Conservation (phyloP, 192 early-diverging fungal genomes). For the Mortierella antarctica region DNA sequence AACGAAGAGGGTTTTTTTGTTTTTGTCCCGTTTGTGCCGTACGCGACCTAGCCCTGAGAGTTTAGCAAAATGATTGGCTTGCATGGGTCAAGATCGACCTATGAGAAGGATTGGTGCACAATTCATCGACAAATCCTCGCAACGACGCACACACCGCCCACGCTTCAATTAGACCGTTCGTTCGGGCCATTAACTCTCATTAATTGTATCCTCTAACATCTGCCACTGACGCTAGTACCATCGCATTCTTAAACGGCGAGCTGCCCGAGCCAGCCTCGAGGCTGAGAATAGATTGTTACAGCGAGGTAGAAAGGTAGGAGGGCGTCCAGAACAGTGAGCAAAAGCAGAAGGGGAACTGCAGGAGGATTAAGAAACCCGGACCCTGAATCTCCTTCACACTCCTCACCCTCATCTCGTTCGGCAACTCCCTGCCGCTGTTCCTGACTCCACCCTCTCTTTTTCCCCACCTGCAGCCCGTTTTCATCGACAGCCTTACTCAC, state of each 20-base stretch:
- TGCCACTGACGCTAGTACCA: slow-evolving; percentile 71
- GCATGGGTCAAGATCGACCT: slow-evolving; percentile 1
- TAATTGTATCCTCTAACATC: neutral
- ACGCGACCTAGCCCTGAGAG: slow-evolving; percentile 2
- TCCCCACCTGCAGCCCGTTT: too few relatives aligned
- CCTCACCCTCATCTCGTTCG: neutral
- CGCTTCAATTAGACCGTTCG: neutral
- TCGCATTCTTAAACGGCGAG: slow-evolving; percentile 93
- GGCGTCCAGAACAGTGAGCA: neutral
- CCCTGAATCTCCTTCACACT: too few relatives aligned
- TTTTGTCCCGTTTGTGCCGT: neutral
- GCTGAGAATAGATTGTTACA: slow-evolving; percentile 77
- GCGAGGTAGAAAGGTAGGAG: slow-evolving; percentile 63
- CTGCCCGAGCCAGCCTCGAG: slow-evolving; percentile 85
- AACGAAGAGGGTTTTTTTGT: too few relatives aligned
- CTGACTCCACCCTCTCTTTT: neutral
- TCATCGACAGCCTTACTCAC: neutral
- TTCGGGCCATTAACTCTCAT: neutral
- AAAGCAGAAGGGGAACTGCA: too few relatives aligned
- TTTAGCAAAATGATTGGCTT: slow-evolving; percentile 33
- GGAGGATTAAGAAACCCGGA: too few relatives aligned
- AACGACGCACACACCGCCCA: neutral
- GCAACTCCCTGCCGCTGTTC: neutral
- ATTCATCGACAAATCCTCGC: neutral
- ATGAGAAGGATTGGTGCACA: neutral